Evolutionary conservation across 768 basidiomycete species (phyloP).

Genomic region (Suillus sp.): DNA sequence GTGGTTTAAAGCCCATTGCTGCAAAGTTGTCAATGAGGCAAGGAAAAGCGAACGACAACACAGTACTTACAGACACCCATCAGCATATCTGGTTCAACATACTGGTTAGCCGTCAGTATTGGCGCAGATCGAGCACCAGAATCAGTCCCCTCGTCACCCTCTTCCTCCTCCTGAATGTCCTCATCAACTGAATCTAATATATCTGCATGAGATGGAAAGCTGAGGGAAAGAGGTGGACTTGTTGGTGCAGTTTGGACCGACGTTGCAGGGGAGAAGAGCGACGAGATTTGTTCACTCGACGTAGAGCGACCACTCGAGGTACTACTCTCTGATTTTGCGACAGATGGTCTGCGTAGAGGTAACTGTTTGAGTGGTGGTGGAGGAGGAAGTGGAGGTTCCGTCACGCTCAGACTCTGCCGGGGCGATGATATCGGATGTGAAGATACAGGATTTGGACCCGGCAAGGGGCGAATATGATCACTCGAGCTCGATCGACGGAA

Average conservation of each 20-base stretch:
- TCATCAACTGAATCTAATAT: constrained; percentile 18
- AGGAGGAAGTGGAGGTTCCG: constrained; percentile 11
- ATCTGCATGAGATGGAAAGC: constrained; percentile 19
- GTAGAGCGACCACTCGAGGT: constrained; percentile 16
- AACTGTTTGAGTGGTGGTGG: constrained; percentile 16
- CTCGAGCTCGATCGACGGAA: neutral
- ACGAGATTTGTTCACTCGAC: constrained; percentile 18
- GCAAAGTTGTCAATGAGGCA: constrained; percentile 18
- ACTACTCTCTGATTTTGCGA: constrained; percentile 30
- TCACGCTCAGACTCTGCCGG: constrained; percentile 15
- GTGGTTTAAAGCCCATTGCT: constrained; percentile 72
- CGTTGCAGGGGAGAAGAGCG: constrained; percentile 18
- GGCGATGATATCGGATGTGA: constrained; percentile 19
- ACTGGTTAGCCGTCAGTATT: constrained; percentile 38
- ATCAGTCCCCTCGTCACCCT: constrained; percentile 15
- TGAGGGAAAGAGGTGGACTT: constrained; percentile 28
- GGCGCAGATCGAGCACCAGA: constrained; percentile 14
- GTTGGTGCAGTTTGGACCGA: constrained; percentile 22
- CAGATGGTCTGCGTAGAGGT: constrained; percentile 25
- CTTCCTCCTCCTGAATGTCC: constrained; percentile 20
- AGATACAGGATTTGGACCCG: constrained; percentile 18
- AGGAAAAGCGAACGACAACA: constrained; percentile 3
- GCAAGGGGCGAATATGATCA: constrained; percentile 9
- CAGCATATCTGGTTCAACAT: constrained; percentile 59
- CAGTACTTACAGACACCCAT: constrained; percentile 61